phyloP scores from a whole-genome alignment of 495 filamentous ascomycete genomes.

The Neurospora sp. region DNA sequence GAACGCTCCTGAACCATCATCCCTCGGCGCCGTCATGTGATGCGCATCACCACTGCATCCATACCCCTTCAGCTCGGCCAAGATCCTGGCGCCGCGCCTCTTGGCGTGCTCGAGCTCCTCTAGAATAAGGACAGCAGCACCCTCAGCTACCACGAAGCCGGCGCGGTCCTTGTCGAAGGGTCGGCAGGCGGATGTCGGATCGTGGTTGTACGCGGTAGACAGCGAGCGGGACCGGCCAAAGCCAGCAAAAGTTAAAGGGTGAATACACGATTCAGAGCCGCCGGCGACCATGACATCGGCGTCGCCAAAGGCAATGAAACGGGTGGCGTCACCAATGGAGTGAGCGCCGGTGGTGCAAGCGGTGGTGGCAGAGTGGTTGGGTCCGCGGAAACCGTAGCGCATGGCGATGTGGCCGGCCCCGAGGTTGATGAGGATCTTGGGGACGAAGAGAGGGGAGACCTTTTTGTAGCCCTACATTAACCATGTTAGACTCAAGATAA shows the following conservation, averaged over 20 bases:
- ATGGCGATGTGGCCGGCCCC: conserved; percentile 92
- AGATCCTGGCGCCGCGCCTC: conserved; percentile 65
- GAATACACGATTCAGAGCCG: conserved; percentile 89
- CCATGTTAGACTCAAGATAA: conserved; percentile 1
- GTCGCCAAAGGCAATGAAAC: conserved; percentile 83
- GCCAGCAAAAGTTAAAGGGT: conserved; percentile 83
- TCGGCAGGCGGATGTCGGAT: conserved; percentile 62
- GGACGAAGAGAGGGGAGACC: conserved; percentile 86
- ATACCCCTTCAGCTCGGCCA: conserved; percentile 85
- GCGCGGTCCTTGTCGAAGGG: conserved; percentile 76
- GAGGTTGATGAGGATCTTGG: conserved; percentile 85
- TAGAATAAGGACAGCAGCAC: conserved; percentile 75
- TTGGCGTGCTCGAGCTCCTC: conserved; percentile 88
- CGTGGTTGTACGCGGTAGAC: conserved; percentile 66
- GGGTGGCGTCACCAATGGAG: conserved; percentile 82
- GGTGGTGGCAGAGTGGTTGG: conserved; percentile 84
- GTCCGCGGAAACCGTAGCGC: conserved; percentile 81
- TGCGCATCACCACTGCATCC: conserved; percentile 79
- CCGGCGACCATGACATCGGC: conserved; percentile 93
- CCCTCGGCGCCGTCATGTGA: conserved; percentile 83
- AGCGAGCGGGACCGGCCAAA: conserved; percentile 83
- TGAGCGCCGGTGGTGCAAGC: conserved; percentile 95
- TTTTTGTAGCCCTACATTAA: conserved; percentile 68
- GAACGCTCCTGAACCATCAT: conserved; percentile 68
- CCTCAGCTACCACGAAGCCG: conserved; percentile 92